Conservation (phyloP, 305 asterid species). For the Rubia occidens region DNA sequence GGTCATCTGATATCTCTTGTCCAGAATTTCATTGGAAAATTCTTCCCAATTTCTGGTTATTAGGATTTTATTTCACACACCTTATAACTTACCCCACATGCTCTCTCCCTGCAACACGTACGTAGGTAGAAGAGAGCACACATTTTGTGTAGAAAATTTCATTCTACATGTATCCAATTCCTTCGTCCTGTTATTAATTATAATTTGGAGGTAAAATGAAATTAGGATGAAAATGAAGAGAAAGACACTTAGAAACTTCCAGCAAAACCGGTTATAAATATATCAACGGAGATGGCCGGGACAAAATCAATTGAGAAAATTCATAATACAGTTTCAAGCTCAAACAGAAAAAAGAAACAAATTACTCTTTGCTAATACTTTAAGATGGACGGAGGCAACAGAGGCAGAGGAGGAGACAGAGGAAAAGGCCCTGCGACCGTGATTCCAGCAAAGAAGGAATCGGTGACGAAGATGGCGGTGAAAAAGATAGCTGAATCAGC, state of each 20-base stretch:
- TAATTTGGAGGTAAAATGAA: neutral
- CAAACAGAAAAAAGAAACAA: no score
- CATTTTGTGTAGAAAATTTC: neutral
- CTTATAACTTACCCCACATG: no score
- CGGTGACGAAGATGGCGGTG: neutral
- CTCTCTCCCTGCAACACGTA: neutral
- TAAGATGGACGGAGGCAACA: neutral
- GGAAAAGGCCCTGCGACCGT: neutral
- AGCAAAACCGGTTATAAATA: neutral
- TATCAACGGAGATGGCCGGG: neutral
- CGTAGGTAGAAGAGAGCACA: neutral
- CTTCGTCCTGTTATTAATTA: no score
- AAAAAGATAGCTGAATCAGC: neutral
- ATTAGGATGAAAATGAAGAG: neutral
- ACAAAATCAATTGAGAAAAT: neutral
- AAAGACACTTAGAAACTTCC: neutral
- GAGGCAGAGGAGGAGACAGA: neutral
- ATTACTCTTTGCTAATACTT: neutral
- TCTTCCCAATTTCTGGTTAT: no score
- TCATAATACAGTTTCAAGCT: neutral
- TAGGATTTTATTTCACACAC: no score
- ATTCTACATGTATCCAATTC: no score
- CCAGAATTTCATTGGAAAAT: no score
- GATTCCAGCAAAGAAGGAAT: neutral
- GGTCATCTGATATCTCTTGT: neutral